Evolutionary conservation across 768 basidiomycete genomes (phyloP).

Genomic region (Kwoniella shandongensis): DNA sequence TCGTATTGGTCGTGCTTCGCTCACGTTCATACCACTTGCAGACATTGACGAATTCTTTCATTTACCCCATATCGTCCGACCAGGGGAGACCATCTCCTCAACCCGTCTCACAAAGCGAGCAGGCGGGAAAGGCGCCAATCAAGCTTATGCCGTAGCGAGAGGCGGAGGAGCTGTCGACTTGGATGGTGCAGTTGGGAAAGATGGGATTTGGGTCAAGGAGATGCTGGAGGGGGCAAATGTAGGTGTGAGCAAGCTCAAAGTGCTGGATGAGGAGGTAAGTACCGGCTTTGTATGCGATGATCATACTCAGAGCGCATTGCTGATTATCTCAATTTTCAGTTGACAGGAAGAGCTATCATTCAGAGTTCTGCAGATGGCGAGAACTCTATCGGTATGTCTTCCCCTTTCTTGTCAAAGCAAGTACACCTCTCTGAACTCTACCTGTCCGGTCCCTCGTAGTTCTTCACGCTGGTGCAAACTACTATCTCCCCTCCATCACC

Average conservation of each 20-base stretch:
- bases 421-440: neutral
- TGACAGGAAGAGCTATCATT: conserved; percentile 57
- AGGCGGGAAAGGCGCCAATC: conserved; percentile 58
- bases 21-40: conserved; percentile 11
- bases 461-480: conserved; percentile 52
- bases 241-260: conserved; percentile 28
- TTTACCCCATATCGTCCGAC: conserved; percentile 46
- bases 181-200: conserved; percentile 51
- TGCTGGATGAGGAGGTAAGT: conserved; percentile 41
- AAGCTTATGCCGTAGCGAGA: conserved; percentile 54
- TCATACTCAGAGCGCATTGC: no score
- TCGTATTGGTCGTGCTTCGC: neutral
- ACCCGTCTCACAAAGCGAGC: conserved; percentile 47
- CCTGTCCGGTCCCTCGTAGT: conserved; percentile 29
- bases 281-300: no score
- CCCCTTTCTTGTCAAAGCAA: neutral
- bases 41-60: conserved; percentile 53
- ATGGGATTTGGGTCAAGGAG: conserved; percentile 47
- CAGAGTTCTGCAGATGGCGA: conserved; percentile 55
- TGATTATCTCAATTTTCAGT: conserved; percentile 11
- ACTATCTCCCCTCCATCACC: conserved; percentile 23
- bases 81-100: conserved; percentile 56
- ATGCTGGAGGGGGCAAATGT: conserved; percentile 48
- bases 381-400: conserved; percentile 55
- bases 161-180: conserved; percentile 49